Base-by-base conservation (phyloP, 176 grass and related monocot species). In the Melocanna baccifera region DNA sequence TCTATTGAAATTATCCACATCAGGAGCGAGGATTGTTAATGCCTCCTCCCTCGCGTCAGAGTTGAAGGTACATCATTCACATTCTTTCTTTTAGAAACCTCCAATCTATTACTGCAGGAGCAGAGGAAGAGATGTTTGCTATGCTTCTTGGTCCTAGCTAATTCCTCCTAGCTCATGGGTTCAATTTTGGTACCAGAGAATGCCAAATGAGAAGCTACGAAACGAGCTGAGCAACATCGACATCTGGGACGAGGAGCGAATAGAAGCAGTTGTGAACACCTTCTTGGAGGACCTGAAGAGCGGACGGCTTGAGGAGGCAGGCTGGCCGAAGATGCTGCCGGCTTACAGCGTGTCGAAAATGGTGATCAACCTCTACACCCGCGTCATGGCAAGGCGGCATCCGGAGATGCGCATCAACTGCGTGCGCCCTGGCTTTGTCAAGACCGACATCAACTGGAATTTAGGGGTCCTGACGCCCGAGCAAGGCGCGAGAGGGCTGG, bases 331-430 rank as follows among this genome's bases (percentile, higher is more conserved):
- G 65, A 91, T 89, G 92, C 83, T 97, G 13, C 94, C 94, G 0
- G 81, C 89, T 0, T 97, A 97, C 70, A 97, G 85, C 22, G 67
- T 92, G 4, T 94, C 94, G 0, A 97, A 97, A 45, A 92, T 91
- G 51, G 78, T 81, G 14, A 74, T 92, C 68, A 92, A 90, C 55
- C 87, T 91, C 0, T 92, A 90, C 80, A 89, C 92, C 48, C 78
- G 94, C 59, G 74, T 92, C 15, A 62, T 90, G 40, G 87, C 89
- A 7, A 87, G 62, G 86, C 81, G 69, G 53, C 71, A 90, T 56
- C 85, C 76, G 0, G 83, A 80, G 34, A 91, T 94, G 79, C 83
- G 56, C 26, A 50, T 90, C 59, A 96, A 85, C 78, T 94, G 83
- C 11, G 43, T 45, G 43, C 43, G 43, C 43, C 43, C 43, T 45